A percentile compares a stretch with the other conserved stretches of the same genome.
Conservation (phyloP, 2,329 filamentous ascomycete species). For the Lecanicillium sp. region DNA sequence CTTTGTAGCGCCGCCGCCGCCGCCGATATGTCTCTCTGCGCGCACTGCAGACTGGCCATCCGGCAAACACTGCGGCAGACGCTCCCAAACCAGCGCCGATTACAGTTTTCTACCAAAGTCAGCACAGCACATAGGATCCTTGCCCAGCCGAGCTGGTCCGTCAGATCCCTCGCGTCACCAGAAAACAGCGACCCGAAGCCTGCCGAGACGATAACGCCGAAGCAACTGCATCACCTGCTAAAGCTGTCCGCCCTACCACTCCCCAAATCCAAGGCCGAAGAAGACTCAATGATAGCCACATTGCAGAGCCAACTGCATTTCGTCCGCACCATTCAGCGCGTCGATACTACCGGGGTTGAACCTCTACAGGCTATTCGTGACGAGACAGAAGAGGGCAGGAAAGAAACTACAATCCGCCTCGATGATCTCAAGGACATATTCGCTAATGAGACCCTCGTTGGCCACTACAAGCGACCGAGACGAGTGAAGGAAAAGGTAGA, state of each 20-base stretch:
- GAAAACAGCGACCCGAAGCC: conserved; percentile 16
- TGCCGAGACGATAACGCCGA: conserved; percentile 46
- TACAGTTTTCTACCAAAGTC: conserved; percentile 11
- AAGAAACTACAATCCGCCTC: conserved; percentile 52
- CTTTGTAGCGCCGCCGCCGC: not conserved
- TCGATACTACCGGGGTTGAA: conserved; percentile 64
- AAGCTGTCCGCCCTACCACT: conserved; percentile 80
- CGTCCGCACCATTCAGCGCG: conserved; percentile 74
- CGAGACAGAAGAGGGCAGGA: conserved; percentile 58
- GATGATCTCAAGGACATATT: conserved; percentile 49
- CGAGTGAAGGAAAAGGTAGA: conserved; percentile 28
- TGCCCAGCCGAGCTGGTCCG: conserved; percentile 73
- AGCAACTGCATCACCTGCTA: conserved; percentile 75
- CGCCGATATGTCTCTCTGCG: conserved; percentile 21
- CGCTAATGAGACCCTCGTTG: conserved; percentile 51
- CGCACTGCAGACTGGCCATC: conserved; percentile 21
- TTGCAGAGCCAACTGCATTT: conserved; percentile 82
- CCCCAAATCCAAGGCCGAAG: conserved; percentile 54
- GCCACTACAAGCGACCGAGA: conserved; percentile 41
- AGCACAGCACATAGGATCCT: conserved; percentile 40
- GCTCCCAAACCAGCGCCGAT: conserved; percentile 8
- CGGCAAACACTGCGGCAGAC: conserved; percentile 13
- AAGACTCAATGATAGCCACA: conserved; percentile 63
- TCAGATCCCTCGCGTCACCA: conserved; percentile 61
- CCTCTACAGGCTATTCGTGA: conserved; percentile 77